A percentile compares a stretch with the other conserved stretches of the same genome.
Conservation (phyloP, 2,329 filamentous ascomycete species). For the Colletotrichum liaoningense region DNA sequence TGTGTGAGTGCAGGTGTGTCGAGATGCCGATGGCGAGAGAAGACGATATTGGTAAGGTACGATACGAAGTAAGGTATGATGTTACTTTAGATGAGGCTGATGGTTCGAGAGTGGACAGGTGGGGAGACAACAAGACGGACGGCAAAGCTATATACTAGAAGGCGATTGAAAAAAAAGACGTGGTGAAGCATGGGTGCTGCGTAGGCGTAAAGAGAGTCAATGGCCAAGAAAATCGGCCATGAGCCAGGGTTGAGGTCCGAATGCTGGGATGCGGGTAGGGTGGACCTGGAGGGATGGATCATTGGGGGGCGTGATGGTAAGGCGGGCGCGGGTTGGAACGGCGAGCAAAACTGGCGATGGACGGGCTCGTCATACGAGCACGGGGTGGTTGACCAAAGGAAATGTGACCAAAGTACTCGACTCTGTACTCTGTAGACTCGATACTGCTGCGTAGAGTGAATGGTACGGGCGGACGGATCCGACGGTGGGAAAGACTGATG, state of each 20-base stretch:
- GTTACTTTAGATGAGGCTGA: constrained; percentile 28
- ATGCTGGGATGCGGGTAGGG: constrained; percentile 7
- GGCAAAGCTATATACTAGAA: constrained; percentile 33
- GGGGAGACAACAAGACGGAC: constrained; percentile 26
- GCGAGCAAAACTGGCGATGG: constrained; percentile 32
- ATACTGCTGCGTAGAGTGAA: not conserved
- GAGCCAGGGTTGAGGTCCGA: constrained; percentile 15
- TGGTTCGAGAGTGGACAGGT: constrained; percentile 29
- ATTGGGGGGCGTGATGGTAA: constrained; percentile 10
- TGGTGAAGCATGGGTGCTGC: not conserved
- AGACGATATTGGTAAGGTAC: not conserved
- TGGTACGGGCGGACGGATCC: constrained; percentile 33
- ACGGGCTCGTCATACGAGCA: constrained; percentile 31
- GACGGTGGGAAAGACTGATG: constrained; percentile 31
- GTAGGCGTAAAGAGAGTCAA: no score
- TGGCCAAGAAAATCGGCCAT: not conserved
- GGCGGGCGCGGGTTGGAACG: constrained; percentile 29
- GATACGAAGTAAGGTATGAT: not conserved
- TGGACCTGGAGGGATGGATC: constrained; percentile 8
- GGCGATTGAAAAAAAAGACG: not conserved
- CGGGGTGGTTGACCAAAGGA: not conserved
- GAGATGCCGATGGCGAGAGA: constrained; percentile 25
- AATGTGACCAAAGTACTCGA: constrained; percentile 4
- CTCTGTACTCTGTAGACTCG: no score
- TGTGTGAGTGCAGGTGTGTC: not conserved